A percentile compares a stretch with the other conserved stretches of the same genome.
Evolutionary conservation across 805 yeast genomes (phyloP).

Genomic region (Metschnikowia shivogae): DNA sequence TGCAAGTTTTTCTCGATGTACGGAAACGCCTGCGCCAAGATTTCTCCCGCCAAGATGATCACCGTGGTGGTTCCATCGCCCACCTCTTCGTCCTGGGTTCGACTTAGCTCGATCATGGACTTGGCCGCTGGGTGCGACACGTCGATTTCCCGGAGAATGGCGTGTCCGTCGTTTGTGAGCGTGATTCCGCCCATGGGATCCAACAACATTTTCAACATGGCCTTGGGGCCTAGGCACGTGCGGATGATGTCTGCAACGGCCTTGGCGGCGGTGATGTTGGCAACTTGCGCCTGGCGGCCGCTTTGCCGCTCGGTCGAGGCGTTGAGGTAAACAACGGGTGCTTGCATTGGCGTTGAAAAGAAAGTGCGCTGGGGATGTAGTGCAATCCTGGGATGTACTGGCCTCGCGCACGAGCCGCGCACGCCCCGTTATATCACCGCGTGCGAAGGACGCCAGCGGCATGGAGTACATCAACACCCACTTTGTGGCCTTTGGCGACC

Average conservation of each 20-base stretch:
- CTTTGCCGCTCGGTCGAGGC: slow-evolving; percentile 89
- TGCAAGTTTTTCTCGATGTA: slow-evolving; percentile 93
- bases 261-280: slow-evolving; percentile 98
- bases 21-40: slow-evolving; percentile 91
- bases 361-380: slow-evolving; percentile 1
- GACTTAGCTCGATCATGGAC: slow-evolving; percentile 92
- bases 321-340: slow-evolving; percentile 50
- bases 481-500: slow-evolving; percentile 33
- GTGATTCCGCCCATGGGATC: slow-evolving; percentile 98
- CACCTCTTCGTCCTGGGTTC: slow-evolving; percentile 98
- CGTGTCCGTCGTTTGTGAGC: slow-evolving; percentile 97
- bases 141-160: slow-evolving; percentile 93
- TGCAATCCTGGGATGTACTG: too few relatives aligned
- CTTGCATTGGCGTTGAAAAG: slow-evolving; percentile 32
- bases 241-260: slow-evolving; percentile 97
- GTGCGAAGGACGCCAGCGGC: too few relatives aligned
- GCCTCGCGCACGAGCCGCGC: background rate
- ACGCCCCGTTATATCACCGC: background rate
- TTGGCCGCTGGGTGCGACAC: slow-evolving; percentile 99
- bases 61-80: slow-evolving; percentile 99
- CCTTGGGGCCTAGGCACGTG: slow-evolving; percentile 98
- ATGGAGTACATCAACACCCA: slow-evolving; percentile 33
- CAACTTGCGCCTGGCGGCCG: slow-evolving; percentile 95
- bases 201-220: slow-evolving; percentile 95
- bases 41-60: slow-evolving; percentile 94